These are phyloP conservation scores for Linnemannia zychae DNA, from an alignment of 192 early-diverging fungal species.

Conservation along the genomic window DNA sequence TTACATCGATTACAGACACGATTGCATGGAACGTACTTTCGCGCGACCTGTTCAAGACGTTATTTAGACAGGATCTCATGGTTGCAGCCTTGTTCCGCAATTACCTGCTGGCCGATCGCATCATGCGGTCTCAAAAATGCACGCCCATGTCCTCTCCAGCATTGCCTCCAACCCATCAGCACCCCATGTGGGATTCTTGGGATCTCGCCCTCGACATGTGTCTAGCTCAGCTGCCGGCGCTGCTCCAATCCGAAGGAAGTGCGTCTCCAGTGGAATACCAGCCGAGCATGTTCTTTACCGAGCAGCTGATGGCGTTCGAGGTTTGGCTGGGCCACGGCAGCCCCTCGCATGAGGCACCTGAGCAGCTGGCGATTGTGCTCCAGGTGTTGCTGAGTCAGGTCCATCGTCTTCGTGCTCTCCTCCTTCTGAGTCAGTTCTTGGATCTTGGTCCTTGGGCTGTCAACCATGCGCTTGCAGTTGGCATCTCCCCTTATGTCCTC, in stretches of 20 bases:
- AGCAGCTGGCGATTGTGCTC: conserved; percentile 95
- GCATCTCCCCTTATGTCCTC: conserved; percentile 97
- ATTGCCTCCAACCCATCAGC: conserved; percentile 92
- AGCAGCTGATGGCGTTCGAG: conserved; percentile 98
- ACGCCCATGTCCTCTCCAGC: conserved; percentile 90
- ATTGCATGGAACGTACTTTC: conserved; percentile 97
- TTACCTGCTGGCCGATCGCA: conserved; percentile 94
- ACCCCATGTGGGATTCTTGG: conserved; percentile 97
- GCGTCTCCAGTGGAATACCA: conserved; percentile 72
- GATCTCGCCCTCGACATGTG: conserved; percentile 96
- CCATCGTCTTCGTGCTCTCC: conserved; percentile 92
- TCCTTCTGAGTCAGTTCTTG: conserved; percentile 91
- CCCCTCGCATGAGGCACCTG: conserved; percentile 84
- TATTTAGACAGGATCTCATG: conserved; percentile 95
- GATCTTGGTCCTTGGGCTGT: conserved; percentile 96
- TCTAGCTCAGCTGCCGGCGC: conserved; percentile 87
- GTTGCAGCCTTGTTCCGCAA: conserved; percentile 96
- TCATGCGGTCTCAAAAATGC: conserved; percentile 95
- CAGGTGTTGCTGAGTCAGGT: conserved; percentile 97
- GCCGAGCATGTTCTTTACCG: conserved; percentile 92
- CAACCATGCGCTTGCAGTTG: conserved; percentile 91
- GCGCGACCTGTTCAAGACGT: conserved; percentile 87
- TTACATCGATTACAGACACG: conserved; percentile 98
- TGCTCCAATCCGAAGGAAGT: conserved; percentile 66
- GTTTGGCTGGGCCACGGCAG: conserved; percentile 92